A percentile compares a stretch with the other conserved stretches of the same genome.
phyloP scores from a whole-genome alignment of 257 asterid genomes.

The Linderniella brevidens region DNA sequence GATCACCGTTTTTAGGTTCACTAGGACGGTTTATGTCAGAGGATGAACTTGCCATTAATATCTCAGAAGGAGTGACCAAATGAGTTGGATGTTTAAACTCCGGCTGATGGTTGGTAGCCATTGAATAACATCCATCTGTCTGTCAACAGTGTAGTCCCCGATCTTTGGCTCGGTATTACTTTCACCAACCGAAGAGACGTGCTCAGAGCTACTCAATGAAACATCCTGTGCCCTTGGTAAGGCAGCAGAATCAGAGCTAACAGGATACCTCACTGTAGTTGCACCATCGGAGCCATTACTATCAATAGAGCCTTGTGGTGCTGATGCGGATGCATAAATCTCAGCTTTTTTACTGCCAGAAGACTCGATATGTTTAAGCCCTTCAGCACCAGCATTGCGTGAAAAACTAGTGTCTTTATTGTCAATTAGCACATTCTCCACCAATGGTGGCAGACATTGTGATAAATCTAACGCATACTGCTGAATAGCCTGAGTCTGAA shows the following conservation, averaged over 20 bases:
- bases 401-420: slow-evolving; percentile 41
- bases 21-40: slow-evolving; percentile 38
- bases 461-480: slow-evolving; percentile 85
- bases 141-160: slow-evolving; percentile 57
- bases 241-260: slow-evolving; percentile 21
- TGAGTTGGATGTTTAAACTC: slow-evolving; percentile 96
- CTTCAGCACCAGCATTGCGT: slow-evolving; percentile 32
- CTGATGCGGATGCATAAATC: slow-evolving; percentile 33
- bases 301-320: slow-evolving; percentile 29
- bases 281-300: slow-evolving; percentile 38
- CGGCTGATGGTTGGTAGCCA: slow-evolving; percentile 32
- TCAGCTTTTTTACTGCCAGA: slow-evolving; percentile 33
- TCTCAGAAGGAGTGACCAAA: slow-evolving; percentile 89
- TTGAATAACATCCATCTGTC: slow-evolving; percentile 41
- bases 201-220: slow-evolving; percentile 40
- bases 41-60: slow-evolving; percentile 71
- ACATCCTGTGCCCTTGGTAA: slow-evolving; percentile 28
- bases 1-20: slow-evolving; percentile 51
- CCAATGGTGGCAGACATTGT: slow-evolving; percentile 80
- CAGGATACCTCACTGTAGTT: slow-evolving; percentile 25
- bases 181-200: slow-evolving; percentile 26
- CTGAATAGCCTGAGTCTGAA: slow-evolving; percentile 97
- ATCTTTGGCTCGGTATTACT: slow-evolving; percentile 31
- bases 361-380: slow-evolving; percentile 25
- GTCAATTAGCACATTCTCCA: slow-evolving; percentile 39